Conservation (phyloP, 345 rosid species). For the Kernera saxatilis region DNA sequence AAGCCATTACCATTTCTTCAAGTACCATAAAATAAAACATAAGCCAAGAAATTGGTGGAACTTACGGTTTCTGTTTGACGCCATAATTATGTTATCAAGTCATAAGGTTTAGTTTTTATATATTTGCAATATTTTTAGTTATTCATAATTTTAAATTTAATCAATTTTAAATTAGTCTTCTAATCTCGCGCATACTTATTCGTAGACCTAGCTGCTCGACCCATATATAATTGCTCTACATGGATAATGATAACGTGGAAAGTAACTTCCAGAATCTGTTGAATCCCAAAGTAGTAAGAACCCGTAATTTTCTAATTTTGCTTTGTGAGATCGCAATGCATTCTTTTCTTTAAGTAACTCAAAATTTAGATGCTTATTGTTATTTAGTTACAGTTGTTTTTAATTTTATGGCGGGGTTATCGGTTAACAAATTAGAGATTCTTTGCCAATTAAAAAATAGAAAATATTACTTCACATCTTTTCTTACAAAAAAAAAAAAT, state of each 20-base stretch:
- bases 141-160: too few species aligned
- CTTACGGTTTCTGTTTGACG: not conserved
- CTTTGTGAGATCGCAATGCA: not conserved
- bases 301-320: not conserved
- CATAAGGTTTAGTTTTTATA: not conserved
- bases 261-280: not conserved
- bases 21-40: not conserved
- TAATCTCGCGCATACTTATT: too few species aligned
- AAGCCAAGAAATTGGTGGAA: not conserved
- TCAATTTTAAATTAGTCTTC: too few species aligned
- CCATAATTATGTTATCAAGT: too few species aligned
- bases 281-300: not conserved
- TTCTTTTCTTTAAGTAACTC: not conserved
- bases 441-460: not conserved
- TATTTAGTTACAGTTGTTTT: constrained; percentile 9
- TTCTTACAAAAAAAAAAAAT: too few species aligned
- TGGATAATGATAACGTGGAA: not conserved
- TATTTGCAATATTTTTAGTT: too few species aligned
- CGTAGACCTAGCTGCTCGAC: not conserved
- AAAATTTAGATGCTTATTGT: not conserved
- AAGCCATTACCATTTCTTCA: not conserved
- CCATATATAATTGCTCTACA: not conserved
- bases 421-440: constrained; percentile 1
- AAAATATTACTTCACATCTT: not conserved
- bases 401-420: not conserved